Conservation (phyloP, 768 basidiomycete genomes). For the Podaxis sp. region DNA sequence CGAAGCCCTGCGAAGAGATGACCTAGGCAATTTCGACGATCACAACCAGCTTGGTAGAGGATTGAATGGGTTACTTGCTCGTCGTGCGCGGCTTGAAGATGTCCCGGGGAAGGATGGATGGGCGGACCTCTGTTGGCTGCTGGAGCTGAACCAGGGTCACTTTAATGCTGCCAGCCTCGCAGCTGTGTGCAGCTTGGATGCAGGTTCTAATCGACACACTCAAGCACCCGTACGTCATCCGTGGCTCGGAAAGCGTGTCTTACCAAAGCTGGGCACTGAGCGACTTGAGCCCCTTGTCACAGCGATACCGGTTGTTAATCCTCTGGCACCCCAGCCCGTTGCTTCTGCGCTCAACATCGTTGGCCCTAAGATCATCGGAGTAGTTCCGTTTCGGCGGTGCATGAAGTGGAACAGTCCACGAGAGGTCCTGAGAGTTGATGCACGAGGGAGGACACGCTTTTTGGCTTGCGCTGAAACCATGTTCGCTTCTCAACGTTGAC, state of each 20-base stretch:
- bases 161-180: constrained; percentile 21
- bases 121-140: constrained; percentile 19
- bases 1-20: constrained; percentile 18
- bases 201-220: not conserved
- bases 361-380: not conserved
- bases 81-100: constrained; percentile 16
- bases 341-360: constrained; percentile 13
- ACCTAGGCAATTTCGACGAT: constrained; percentile 11
- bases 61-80: constrained; percentile 19
- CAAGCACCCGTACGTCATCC: constrained; percentile 3
- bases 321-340: not conserved
- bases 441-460: too few species aligned
- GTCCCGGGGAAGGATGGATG: constrained; percentile 18
- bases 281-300: constrained; percentile 18
- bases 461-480: too few species aligned
- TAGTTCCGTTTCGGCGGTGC: not conserved
- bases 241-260: constrained; percentile 21
- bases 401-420: not conserved
- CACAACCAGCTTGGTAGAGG: constrained; percentile 18
- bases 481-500: too few species aligned
- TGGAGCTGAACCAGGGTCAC: constrained; percentile 23
- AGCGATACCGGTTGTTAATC: constrained; percentile 16
- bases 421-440: too few species aligned
- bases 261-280: constrained; percentile 17
- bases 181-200: constrained; percentile 16